Base-by-base conservation (phyloP, 2,329 filamentous ascomycete genomes). In the Triangularia verruculosa region DNA sequence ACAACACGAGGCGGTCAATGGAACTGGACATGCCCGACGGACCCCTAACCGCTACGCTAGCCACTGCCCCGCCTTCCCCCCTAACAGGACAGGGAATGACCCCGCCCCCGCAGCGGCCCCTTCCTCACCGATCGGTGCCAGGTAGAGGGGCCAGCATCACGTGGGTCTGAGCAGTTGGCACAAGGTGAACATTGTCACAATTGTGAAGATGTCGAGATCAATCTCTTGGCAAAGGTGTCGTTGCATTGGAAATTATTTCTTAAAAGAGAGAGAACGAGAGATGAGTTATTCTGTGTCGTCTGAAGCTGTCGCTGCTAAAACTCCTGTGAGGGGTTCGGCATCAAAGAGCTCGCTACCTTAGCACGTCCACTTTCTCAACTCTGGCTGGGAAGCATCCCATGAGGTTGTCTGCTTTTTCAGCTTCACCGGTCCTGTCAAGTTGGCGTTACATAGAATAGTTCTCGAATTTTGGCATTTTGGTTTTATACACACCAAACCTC, bases 51-150 rank as follows among this genome's bases (percentile, higher is more conserved):
- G 57, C 32, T 27, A 43, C 57, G 15, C 57, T 59, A 59, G 25
- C 17, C 22, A 39, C 34, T 59, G 34, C 24, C 25, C 34, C 24
- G 52, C 56, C 30, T 25, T 12, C 3, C n/a, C 39, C 39, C 39
- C 56, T 24, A 12, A 30, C 34, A 34, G 17, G n/a, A 47, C 39
- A 47, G 39, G 39, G 39, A 55, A 4, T 20, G 47, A 61, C 59
- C 59, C 59, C 59, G 52, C 59, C 59, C 59, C 59, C 59, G 59
- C 59, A 61, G 32, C n/a, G n/a, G n/a, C n/a, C n/a, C n/a, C n/a
- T 51, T 2, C 32, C 11, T n/a, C 39, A 47, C 53, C 25, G 28
- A 11, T 55, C 5, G n/a, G n/a, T n/a, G n/a, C 54, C 27, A n/a
- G 27, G 27, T 32, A 11, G 22, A 57, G 27, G 34, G 34, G 39